These are phyloP conservation scores for Mucor velutinosus DNA, from an alignment of 371 early-diverging fungal species.

Conservation along the genomic window DNA sequence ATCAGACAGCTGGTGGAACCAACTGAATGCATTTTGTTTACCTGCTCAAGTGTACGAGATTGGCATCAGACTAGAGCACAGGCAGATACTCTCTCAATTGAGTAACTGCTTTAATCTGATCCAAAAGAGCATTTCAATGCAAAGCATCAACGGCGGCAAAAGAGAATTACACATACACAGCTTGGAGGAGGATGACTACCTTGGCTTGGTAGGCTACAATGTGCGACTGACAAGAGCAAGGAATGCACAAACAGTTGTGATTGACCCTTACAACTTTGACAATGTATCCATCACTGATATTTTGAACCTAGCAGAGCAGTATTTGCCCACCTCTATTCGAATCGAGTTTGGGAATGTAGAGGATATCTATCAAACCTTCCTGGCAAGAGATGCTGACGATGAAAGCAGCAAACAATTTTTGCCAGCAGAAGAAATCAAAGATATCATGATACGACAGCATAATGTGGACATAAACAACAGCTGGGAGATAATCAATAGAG, in stretches of 20 bases:
- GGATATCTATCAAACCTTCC: not conserved
- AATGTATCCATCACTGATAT: not conserved
- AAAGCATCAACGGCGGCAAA: not conserved
- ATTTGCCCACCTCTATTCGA: not conserved
- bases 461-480: not conserved
- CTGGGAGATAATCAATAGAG: not conserved
- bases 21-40: not conserved
- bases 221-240: not conserved
- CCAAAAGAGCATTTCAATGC: not conserved
- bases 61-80: not conserved
- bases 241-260: not conserved
- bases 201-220: not conserved
- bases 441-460: not conserved
- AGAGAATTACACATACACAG: not conserved
- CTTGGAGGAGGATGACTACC: not conserved
- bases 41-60: not conserved
- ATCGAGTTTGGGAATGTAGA: not conserved
- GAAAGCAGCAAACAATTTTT: not conserved
- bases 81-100: not conserved
- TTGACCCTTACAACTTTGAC: not conserved
- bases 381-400: not conserved
- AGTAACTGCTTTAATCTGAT: not conserved
- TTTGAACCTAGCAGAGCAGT: not conserved
- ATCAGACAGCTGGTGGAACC: not conserved
- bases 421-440: not conserved